Base-by-base conservation (phyloP, 129 eudicot species). In the Arctium minus region DNA sequence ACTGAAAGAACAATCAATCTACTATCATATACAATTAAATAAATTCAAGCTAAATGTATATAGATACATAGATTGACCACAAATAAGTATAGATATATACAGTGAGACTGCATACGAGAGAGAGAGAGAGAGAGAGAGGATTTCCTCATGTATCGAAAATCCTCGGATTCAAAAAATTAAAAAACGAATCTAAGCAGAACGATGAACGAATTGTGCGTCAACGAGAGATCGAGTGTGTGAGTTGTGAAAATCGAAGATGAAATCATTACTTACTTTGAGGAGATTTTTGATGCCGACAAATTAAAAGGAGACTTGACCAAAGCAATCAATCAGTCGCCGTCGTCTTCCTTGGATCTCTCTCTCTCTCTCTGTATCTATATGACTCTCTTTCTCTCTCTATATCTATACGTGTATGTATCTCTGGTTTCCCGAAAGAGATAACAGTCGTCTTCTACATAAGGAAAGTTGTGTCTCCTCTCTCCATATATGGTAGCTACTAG, bases 391-490 rank as follows among this genome's bases (percentile, higher is more conserved):
- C 71, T 67, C 48, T 76, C 69, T 69, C 38, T 68, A 40, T 78
- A 60, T 78, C 65, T 40, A 15, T 62, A 38, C 65, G 22, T 78
- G n/a, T 74, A 39, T 74, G 30, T 65, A 31, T 33, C 30, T 46
- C 72, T 83, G 82, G 69, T 83, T 83, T 83, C 83, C 86, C 13
- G 38, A 83, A 78, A 72, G 86, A 78, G 86, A 22, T 71, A 83
- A 78, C 38, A 73, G 83, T 72, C 83, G 78, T 84, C 86, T 72
- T 83, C 79, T 78, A 83, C 83, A 83, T 78, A 71, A 83, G 86
- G 86, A 83, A 83, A 83, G 86, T 82, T 83, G 15, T 22, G 39
- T 69, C 65, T 83, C 10, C 38, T 22, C 27, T 82, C 81, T 60
- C 71, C 56, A 84, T 72, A 60, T 84, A 72, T n/a, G 83, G 87